phyloP scores from a whole-genome alignment of 2,329 filamentous ascomycete genomes.

The Apiospora koreana region DNA sequence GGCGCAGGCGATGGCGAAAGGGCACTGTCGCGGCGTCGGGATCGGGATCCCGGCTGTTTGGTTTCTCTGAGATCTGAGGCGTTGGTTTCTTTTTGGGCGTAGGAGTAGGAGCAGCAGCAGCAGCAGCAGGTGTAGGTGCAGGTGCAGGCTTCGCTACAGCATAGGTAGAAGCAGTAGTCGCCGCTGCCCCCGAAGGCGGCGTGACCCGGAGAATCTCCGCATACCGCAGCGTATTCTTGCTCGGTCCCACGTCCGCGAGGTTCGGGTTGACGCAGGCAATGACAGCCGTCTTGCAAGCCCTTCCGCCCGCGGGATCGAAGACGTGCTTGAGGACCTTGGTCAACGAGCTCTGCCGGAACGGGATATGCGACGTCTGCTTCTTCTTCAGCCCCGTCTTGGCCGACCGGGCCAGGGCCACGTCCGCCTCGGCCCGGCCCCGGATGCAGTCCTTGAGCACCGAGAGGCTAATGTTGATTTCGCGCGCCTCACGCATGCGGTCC shows the following conservation, averaged over 20 bases:
- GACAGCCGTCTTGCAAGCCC: constrained; percentile 44
- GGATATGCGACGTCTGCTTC: constrained; percentile 40
- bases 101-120: constrained; percentile 26
- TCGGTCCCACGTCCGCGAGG: constrained; percentile 42
- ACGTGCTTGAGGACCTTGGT: constrained; percentile 52
- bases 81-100: neutral
- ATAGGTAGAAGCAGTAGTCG: neutral
- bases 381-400: constrained; percentile 10
- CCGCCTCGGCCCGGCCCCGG: constrained; percentile 41
- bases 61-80: neutral
- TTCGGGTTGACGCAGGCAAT: constrained; percentile 50
- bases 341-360: constrained; percentile 47
- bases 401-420: constrained; percentile 23
- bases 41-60: constrained; percentile 32
- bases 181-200: neutral
- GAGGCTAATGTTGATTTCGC: constrained; percentile 50
- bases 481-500: constrained; percentile 46
- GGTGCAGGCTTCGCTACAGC: neutral
- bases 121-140: neutral
- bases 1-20: constrained; percentile 42
- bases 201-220: constrained; percentile 47
- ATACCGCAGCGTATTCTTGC: constrained; percentile 51
- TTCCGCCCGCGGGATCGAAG: constrained; percentile 43
- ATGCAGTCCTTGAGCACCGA: constrained; percentile 56
- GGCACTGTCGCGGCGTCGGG: constrained; percentile 24